Evolutionary conservation across 106 monocot species (phyloP), one percentile per base, ranked within the genome.

Genomic region (Platanthera guangdongensis): DNA sequence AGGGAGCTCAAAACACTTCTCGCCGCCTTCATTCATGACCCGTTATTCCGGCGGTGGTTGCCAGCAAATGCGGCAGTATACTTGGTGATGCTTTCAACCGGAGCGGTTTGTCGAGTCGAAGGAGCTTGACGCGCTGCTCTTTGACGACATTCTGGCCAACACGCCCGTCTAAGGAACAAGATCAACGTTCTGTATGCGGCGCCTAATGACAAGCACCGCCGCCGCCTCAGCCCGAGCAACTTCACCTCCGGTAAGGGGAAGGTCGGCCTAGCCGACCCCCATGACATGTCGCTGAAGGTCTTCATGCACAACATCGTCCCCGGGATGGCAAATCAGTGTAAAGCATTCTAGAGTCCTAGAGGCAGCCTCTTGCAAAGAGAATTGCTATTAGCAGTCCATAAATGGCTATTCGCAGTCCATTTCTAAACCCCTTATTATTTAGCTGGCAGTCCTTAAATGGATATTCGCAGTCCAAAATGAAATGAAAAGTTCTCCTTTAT

Each of bases 301-400:
- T 93, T 93, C 86, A 93, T 93, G 93, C 90, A 90, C 90, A 88
- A 88, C 57, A 82, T 93, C 30, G 93, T 93, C 9, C 83, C 86
- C 52, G 90, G 90, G 84, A 93, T 93, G 93, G 25, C 25, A 25
- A 25, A 39, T 39, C 39, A 39, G 39, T 39, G 39, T 39, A 39
- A 3, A 39, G 39, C 1, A 39, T 39, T 39, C 39, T 39, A 3
- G 39, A 39, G 39, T 39, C 1, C 3, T 39, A 39, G 39, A 39
- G 2, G 39, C 39, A 39, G 39, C 1, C 39, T 3, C 39, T 39
- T 39, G 39, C 39, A 39, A 39, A 39, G n/a, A n/a, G n/a, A n/a
- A n/a, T n/a, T n/a, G n/a, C n/a, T n/a, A n/a, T n/a, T n/a, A n/a
- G n/a, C n/a, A n/a, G n/a, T n/a, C n/a, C n/a, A n/a, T n/a, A n/a